These are phyloP conservation scores for Tephrocybe sp. DNA, from an alignment of 768 basidiomycete genomes.

Conservation along the genomic window DNA sequence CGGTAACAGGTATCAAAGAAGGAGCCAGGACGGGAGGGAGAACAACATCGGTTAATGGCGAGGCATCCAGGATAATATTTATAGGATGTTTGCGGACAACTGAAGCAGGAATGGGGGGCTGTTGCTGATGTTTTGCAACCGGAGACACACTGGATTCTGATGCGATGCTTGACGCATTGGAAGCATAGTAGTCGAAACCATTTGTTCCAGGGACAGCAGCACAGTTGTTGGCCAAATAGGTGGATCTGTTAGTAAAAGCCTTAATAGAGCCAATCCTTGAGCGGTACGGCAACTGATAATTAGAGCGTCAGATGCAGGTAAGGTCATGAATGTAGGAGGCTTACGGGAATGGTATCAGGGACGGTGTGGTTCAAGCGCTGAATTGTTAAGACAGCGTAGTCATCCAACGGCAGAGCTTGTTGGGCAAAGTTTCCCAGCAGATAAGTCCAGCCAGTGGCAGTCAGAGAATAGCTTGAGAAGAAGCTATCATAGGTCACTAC, in stretches of 20 bases:
- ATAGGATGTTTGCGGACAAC: conserved; percentile 38
- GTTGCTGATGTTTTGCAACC: conserved; percentile 38
- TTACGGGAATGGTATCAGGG: conserved; percentile 46
- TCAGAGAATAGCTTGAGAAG: conserved; percentile 43
- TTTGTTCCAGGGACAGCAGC: conserved; percentile 49
- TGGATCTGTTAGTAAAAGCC: conserved; percentile 47
- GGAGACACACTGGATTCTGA: conserved; percentile 21
- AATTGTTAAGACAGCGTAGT: conserved; percentile 48
- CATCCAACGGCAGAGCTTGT: conserved; percentile 49
- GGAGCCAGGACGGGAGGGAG: conserved; percentile 43
- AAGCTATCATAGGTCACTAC: conserved; percentile 36
- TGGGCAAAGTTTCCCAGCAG: conserved; percentile 57
- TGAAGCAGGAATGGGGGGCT: conserved; percentile 29
- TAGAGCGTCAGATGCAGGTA: not conserved
- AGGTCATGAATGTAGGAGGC: conserved; percentile 12
- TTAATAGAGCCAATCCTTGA: conserved; percentile 48
- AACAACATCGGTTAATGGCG: conserved; percentile 42
- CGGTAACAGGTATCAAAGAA: conserved; percentile 32
- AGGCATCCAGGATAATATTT: conserved; percentile 49
- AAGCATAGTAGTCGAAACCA: conserved; percentile 37
- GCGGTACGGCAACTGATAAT: conserved; percentile 54
- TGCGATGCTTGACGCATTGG: conserved; percentile 10
- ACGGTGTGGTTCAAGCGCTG: conserved; percentile 36
- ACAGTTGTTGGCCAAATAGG: conserved; percentile 56
- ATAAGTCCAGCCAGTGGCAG: conserved; percentile 39